Base-by-base conservation (phyloP, 2,329 filamentous ascomycete species). In the Exophiala lecanii-corni region DNA sequence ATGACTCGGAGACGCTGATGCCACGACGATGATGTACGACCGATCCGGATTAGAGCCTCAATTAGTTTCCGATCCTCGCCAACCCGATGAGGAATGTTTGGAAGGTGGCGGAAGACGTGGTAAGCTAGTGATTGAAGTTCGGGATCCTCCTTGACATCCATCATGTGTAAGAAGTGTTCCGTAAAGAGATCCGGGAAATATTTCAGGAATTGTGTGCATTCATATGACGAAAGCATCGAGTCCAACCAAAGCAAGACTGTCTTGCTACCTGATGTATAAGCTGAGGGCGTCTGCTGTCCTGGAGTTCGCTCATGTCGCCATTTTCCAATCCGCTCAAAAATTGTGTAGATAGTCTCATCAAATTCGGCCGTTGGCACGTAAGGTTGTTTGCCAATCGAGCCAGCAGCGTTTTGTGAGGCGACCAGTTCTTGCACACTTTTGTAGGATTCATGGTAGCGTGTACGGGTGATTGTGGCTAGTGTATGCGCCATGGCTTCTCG, bases 111-210 rank as follows among this genome's bases (percentile, higher is more conserved):
- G 71, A 97, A 98, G 31, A 98, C 92, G 59, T 95, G 89, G 61
- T 97, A 98, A 0, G 92, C 91, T 6, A 96, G 76, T 7, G 86
- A 84, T 73, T 96, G 94, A 2, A 98, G 76, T 64, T 98, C 94
- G 0, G 88, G 89, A 58, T 98, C 92, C 64, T 98, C 92, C 64
- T 97, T 97, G 62, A 98, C 88, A 60, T 98, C 92, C 91, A 98
- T 98, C 92, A 98, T 98, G 71, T 98, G 89, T 39, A 98, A 71
- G 10, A 98, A 78, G 62, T 96, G 86, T 57, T 92, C 86, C 63
- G 94, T 92, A 59, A 97, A 91, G 0, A 84, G 75, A 25, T 86
- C 77, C 0, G 89, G 85, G 71, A 98, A 97, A 75, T 96, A 97
- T 3, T 83, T 81, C 13, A 94, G 80, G 10, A 98, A 78, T 60